Percentiles rank a stretch among this genome's conserved stretches.
phyloP scores from a whole-genome alignment of 257 asterid genomes.

The Solanum chilense region DNA sequence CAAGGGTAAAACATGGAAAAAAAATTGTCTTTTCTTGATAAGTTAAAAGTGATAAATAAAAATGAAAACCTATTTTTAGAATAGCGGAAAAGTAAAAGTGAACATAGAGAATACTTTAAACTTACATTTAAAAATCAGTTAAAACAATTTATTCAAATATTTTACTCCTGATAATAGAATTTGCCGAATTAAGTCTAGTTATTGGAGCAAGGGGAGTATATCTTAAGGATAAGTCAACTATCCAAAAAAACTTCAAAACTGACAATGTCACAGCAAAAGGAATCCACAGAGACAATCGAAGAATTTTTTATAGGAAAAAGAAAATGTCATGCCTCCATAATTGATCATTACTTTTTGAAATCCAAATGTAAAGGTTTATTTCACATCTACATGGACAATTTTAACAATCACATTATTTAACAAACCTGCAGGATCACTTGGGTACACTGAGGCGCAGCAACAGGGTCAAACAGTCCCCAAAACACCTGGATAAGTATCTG shows the following conservation, averaged over 20 bases:
- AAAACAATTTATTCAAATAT: background rate
- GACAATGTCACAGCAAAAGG: background rate
- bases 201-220: background rate
- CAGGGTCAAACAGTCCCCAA: background rate
- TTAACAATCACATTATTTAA: background rate
- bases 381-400: background rate
- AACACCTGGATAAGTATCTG: background rate
- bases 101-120: background rate
- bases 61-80: too few relatives aligned
- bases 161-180: background rate
- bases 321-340: background rate
- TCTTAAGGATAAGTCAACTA: background rate
- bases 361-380: background rate
- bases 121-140: background rate
- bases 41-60: too few relatives aligned
- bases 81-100: too few relatives aligned
- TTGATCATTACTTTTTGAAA: background rate
- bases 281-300: background rate
- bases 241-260: background rate
- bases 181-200: background rate
- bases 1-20: background rate
- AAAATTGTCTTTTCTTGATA: too few relatives aligned
- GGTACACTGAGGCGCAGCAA: background rate
- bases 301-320: background rate
- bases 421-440: background rate